These are phyloP conservation scores for Debaryomycetaceae sp. DNA, from an alignment of 1,139 yeast genomes.

Conservation along the genomic window DNA sequence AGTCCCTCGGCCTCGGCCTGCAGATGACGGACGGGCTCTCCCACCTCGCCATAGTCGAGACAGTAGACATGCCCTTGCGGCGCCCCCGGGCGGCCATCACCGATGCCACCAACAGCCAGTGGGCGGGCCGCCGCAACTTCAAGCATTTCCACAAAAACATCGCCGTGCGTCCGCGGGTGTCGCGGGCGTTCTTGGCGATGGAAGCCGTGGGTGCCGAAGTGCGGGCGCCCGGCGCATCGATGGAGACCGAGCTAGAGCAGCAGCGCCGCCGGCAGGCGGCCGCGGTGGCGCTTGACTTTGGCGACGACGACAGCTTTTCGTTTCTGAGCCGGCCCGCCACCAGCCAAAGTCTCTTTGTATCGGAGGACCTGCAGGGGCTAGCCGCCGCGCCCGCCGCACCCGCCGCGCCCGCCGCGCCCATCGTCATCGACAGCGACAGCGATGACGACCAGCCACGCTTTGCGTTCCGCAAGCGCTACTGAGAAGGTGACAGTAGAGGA, in stretches of 20 bases:
- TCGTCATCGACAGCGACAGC: constrained; percentile 25
- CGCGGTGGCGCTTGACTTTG: constrained; percentile 20
- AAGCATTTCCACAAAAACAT: constrained; percentile 31
- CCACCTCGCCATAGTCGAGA: constrained; percentile 34
- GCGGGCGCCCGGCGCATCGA: constrained; percentile 3
- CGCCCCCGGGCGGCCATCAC: constrained; percentile 5
- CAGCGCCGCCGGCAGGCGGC: constrained; percentile 2
- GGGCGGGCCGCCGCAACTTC: constrained; percentile 30
- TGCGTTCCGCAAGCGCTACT: constrained; percentile 22
- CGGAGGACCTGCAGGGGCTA: constrained; percentile 16
- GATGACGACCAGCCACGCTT: constrained; percentile 37
- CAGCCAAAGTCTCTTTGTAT: constrained; percentile 15
- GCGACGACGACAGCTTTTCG: constrained; percentile 11
- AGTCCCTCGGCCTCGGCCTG: constrained; percentile 24
- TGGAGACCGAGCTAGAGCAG: constrained; percentile 2
- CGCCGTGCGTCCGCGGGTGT: constrained; percentile 17
- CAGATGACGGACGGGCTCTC: constrained; percentile 14
- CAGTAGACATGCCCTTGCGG: constrained; percentile 21
- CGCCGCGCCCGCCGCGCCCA: constrained; percentile 8
- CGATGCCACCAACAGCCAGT: constrained; percentile 7
- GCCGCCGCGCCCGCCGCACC: neutral
- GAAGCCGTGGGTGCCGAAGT: constrained; percentile 12
- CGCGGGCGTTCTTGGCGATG: constrained; percentile 24
- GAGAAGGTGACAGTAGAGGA: no score
- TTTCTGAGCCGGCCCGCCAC: constrained; percentile 4